Evolutionary conservation across 2,329 filamentous ascomycete genomes (phyloP).

Genomic region (Setomelanomma holmii): DNA sequence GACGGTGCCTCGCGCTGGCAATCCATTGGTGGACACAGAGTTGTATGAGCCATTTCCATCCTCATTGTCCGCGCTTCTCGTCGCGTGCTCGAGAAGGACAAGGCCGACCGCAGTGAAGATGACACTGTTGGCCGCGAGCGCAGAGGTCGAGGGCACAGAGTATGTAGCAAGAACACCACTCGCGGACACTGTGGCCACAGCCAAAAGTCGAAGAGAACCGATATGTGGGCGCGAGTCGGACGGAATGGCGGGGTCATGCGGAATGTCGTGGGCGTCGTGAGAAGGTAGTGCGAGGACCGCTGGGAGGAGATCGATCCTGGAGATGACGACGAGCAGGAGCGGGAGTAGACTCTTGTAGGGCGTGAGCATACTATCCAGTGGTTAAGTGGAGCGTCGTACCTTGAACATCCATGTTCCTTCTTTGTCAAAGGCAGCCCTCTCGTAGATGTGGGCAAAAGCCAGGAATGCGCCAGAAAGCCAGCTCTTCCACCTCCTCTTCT

Average conservation of each 20-base stretch:
- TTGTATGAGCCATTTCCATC: constrained; percentile 32
- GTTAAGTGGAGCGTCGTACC: constrained; percentile 25
- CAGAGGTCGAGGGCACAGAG: constrained; percentile 43
- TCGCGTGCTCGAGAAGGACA: constrained; percentile 50
- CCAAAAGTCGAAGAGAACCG: constrained; percentile 40
- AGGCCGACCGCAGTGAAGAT: constrained; percentile 51
- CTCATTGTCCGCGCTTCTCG: constrained; percentile 32
- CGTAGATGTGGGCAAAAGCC: constrained; percentile 53
- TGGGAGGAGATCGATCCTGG: constrained; percentile 34
- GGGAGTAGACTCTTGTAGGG: constrained; percentile 43
- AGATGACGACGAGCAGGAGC: constrained; percentile 38
- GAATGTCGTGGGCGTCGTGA: constrained; percentile 25
- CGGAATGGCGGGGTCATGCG: constrained; percentile 17
- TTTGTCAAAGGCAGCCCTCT: constrained; percentile 53
- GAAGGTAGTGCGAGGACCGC: constrained; percentile 33
- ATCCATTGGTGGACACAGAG: constrained; percentile 46
- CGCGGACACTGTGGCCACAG: constrained; percentile 45
- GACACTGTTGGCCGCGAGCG: constrained; percentile 52
- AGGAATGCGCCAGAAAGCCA: constrained; percentile 54
- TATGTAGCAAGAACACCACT: constrained; percentile 45
- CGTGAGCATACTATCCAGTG: constrained; percentile 5
- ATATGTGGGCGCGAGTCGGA: constrained; percentile 22
- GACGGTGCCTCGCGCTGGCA: constrained; percentile 33
- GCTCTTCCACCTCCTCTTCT: constrained; percentile 31
- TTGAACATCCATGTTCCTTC: constrained; percentile 55